A percentile compares a stretch with the other conserved stretches of the same genome.
Conservation (phyloP, 2,329 filamentous ascomycete genomes). For the Penicillium freii region DNA sequence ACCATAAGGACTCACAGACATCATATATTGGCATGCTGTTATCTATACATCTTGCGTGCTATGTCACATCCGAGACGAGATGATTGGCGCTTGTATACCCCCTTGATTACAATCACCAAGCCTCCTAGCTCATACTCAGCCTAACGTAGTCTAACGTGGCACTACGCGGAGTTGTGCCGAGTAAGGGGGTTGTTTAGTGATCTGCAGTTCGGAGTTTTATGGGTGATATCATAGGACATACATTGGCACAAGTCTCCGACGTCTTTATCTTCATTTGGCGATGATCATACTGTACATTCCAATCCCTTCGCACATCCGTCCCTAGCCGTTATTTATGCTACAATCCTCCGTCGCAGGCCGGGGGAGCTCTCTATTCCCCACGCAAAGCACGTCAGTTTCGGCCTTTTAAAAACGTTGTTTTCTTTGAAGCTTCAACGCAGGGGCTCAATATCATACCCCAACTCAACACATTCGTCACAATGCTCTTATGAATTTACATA, state of each 20-base stretch:
- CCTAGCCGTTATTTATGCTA: constrained; percentile 15
- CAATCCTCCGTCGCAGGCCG: constrained; percentile 8
- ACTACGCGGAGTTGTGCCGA: not conserved
- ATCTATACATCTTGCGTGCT: not conserved
- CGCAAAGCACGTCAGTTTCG: constrained; percentile 19
- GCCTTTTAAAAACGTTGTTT: constrained; percentile 1
- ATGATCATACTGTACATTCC: constrained; percentile 19
- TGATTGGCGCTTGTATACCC: not conserved
- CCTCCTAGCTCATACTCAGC: not conserved
- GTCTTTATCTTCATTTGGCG: not conserved
- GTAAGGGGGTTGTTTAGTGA: not conserved
- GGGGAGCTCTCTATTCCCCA: constrained; percentile 19
- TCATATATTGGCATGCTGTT: not conserved
- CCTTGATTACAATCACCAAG: constrained; percentile 1
- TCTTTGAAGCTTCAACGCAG: not conserved
- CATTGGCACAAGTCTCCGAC: constrained; percentile 4
- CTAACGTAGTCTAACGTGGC: constrained; percentile 7
- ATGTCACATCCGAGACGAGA: not conserved
- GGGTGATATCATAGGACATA: constrained; percentile 8
- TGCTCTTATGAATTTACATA: not conserved
- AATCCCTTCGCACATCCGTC: constrained; percentile 16
- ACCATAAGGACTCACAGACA: too few species aligned
- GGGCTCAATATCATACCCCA: not conserved
- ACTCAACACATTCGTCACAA: not conserved
- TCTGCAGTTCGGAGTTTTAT: constrained; percentile 3